phyloP scores from a whole-genome alignment of 192 early-diverging fungal genomes.

The Phlyctochytrium planicorne region DNA sequence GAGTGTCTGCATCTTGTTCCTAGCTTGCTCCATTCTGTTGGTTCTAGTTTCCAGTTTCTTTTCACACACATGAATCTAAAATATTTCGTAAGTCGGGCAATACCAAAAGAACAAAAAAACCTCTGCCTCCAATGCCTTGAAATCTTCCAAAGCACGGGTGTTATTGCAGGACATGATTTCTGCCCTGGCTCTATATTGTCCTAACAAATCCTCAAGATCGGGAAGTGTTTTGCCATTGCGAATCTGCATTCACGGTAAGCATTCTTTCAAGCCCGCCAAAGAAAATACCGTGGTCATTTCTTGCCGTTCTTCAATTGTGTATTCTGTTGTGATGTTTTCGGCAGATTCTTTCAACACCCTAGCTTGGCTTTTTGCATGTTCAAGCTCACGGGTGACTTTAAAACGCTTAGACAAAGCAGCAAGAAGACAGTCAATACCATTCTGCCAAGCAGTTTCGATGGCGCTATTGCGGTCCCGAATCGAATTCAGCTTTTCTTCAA shows the following conservation, averaged over 20 bases:
- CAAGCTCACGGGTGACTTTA: constrained; percentile 6
- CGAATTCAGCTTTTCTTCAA: neutral
- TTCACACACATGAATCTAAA: no score
- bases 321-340: constrained; percentile 45
- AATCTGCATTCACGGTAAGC: no score
- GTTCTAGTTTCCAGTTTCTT: no score
- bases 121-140: constrained; percentile 60
- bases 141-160: constrained; percentile 64
- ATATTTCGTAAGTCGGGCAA: no score
- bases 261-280: no score
- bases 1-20: no score
- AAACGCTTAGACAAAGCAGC: no score
- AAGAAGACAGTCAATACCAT: neutral
- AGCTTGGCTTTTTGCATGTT: constrained; percentile 18
- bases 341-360: constrained; percentile 50
- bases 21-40: no score
- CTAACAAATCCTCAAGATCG: constrained; percentile 66
- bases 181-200: constrained; percentile 50
- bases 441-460: neutral
- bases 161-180: constrained; percentile 54
- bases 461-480: neutral
- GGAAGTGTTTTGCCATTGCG: constrained; percentile 55
- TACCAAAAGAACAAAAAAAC: no score
- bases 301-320: constrained; percentile 49
- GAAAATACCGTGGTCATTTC: constrained; percentile 14